phyloP scores from a whole-genome alignment of 345 rosid genomes.

The Luvunga scandens region DNA sequence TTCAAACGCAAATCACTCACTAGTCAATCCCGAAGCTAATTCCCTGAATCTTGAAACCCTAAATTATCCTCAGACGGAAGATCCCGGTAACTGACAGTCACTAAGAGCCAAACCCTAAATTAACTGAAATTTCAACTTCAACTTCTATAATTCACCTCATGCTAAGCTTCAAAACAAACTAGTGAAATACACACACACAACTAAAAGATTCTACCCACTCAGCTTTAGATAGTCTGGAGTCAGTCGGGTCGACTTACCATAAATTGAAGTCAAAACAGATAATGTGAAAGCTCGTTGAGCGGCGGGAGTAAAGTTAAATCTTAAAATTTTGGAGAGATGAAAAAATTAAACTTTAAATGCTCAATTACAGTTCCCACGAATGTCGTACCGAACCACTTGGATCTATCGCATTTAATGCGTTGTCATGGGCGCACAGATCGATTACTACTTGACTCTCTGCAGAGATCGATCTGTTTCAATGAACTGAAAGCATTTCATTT shows the following conservation, averaged over 20 bases:
- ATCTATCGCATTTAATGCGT: constrained; percentile 43
- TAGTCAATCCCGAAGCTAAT: constrained; percentile 8
- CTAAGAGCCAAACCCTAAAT: constrained; percentile 29
- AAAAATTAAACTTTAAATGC: constrained; percentile 8
- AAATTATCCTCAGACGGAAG: constrained; percentile 18
- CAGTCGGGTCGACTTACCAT: constrained; percentile 10
- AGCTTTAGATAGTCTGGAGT: neutral
- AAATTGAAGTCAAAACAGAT: constrained; percentile 15
- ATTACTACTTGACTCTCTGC: neutral
- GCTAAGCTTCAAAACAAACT: constrained; percentile 5
- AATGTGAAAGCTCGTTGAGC: neutral
- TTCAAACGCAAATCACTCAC: neutral
- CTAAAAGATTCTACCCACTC: neutral
- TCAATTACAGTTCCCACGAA: constrained; percentile 22
- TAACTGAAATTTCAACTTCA: constrained; percentile 20
- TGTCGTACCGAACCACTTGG: constrained; percentile 28
- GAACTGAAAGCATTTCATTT: neutral
- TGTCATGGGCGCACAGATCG: constrained; percentile 30
- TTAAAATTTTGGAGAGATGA: constrained; percentile 5
- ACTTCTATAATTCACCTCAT: constrained; percentile 10
- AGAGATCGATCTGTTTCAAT: constrained; percentile 25
- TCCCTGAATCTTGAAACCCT: constrained; percentile 32
- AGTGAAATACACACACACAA: constrained; percentile 21
- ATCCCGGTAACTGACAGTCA: constrained; percentile 7
- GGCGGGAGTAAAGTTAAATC: constrained; percentile 17